phyloP scores from a whole-genome alignment of 805 yeast genomes.

The Peterozyma xylosa region DNA sequence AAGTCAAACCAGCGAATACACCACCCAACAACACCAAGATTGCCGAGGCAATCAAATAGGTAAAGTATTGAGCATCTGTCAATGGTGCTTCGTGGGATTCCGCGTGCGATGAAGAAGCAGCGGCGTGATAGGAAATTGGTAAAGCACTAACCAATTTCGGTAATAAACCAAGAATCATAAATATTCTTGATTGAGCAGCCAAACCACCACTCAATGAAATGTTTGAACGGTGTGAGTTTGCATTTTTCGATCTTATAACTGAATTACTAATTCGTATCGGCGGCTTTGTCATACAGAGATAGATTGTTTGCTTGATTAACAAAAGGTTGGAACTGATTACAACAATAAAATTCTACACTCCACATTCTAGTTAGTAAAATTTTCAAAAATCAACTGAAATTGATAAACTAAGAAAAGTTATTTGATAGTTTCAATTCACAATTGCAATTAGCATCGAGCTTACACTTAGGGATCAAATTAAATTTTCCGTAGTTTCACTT shows the following conservation, averaged over 20 bases:
- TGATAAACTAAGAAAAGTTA: no score
- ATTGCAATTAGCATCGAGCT: no score
- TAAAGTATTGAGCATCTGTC: constrained; percentile 29
- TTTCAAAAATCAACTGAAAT: no score
- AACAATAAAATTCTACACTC: no score
- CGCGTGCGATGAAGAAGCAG: constrained; percentile 6
- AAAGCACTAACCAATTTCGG: constrained; percentile 17
- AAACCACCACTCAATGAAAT: not conserved
- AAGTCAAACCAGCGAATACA: constrained; percentile 88
- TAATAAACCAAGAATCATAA: constrained; percentile 14
- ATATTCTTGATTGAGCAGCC: not conserved
- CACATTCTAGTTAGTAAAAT: no score
- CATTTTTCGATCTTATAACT: not conserved
- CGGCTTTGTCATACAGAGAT: constrained; percentile 8
- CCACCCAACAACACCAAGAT: constrained; percentile 72
- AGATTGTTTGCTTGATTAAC: no score
- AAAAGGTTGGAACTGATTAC: no score
- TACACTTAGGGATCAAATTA: no score
- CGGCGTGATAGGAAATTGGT: constrained; percentile 10
- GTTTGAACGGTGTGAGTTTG: not conserved
- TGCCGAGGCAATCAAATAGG: constrained; percentile 46
- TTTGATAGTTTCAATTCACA: no score
- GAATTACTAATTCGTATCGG: not conserved
- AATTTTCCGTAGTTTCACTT: no score
- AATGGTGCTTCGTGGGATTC: constrained; percentile 12